Conservation (phyloP, 2,329 filamentous ascomycete genomes). For the Lachnum nothofagi region DNA sequence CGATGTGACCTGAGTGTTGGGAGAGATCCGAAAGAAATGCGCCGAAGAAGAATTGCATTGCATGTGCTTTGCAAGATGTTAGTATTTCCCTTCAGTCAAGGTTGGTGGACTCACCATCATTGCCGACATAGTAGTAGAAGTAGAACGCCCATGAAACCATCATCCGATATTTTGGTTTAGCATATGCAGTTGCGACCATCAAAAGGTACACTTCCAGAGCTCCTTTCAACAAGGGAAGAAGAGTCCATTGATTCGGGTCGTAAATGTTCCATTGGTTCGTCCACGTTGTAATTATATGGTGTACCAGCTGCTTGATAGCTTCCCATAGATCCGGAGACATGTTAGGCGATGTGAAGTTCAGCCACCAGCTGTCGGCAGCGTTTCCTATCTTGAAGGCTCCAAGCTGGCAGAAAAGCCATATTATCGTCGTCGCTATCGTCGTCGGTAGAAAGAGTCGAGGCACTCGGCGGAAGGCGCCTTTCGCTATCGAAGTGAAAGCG, state of each 20-base stretch:
- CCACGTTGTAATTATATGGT: slow-evolving; percentile 48
- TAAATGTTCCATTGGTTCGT: slow-evolving; percentile 46
- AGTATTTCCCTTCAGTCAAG: neutral
- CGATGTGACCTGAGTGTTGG: slow-evolving; percentile 44
- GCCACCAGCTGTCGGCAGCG: slow-evolving; percentile 56
- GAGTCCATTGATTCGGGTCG: slow-evolving; percentile 55
- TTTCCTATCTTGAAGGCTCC: slow-evolving; percentile 53
- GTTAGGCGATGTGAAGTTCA: slow-evolving; percentile 45
- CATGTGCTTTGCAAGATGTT: slow-evolving; percentile 39
- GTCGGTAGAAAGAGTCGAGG: slow-evolving; percentile 55
- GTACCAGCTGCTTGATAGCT: slow-evolving; percentile 41
- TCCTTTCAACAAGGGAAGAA: slow-evolving; percentile 50
- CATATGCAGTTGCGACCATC: slow-evolving; percentile 46
- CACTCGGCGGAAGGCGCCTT: slow-evolving; percentile 53
- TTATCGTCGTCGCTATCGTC: slow-evolving; percentile 48
- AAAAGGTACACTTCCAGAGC: slow-evolving; percentile 52
- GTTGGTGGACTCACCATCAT: slow-evolving; percentile 25
- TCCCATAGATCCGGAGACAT: slow-evolving; percentile 37
- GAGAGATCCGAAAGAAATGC: slow-evolving; percentile 58
- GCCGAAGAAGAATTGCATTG: slow-evolving; percentile 57
- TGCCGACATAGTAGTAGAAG: slow-evolving; percentile 41
- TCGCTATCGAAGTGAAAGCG: slow-evolving; percentile 50
- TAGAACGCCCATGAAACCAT: slow-evolving; percentile 42
- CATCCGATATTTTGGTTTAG: slow-evolving; percentile 47
- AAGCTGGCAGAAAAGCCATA: slow-evolving; percentile 51